Evolutionary conservation across 108 stramenopile species (phyloP).

Genomic region (Nannochloropsis oceanica): DNA sequence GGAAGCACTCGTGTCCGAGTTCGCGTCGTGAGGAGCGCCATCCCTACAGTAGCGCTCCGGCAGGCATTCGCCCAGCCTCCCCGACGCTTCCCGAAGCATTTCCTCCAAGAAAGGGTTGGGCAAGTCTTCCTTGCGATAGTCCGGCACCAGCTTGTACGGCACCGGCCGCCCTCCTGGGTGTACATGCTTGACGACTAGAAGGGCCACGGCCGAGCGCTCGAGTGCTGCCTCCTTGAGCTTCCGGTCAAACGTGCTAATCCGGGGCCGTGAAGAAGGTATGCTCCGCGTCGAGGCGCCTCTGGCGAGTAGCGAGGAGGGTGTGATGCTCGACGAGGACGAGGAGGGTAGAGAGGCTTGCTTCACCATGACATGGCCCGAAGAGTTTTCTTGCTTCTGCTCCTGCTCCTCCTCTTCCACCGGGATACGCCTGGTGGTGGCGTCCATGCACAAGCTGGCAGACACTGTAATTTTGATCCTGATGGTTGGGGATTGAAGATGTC

Average conservation of each 20-base stretch:
- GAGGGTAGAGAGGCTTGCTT: too few species aligned
- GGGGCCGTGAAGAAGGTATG: background rate
- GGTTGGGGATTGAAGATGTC: too few species aligned
- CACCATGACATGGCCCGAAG: too few species aligned
- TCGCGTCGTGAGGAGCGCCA: background rate
- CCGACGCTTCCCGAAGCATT: background rate
- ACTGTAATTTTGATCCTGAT: too few species aligned
- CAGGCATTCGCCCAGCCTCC: background rate
- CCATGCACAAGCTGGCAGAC: too few species aligned
- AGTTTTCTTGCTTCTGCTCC: too few species aligned
- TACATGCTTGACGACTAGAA: background rate
- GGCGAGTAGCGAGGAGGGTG: too few species aligned
- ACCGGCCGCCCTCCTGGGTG: background rate
- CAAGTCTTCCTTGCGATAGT: background rate
- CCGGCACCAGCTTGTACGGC: background rate
- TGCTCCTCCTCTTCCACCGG: too few species aligned
- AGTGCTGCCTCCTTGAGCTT: background rate
- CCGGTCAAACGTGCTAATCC: background rate
- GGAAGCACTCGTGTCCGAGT: background rate
- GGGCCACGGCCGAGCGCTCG: background rate
- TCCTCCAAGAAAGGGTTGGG: background rate
- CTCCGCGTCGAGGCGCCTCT: too few species aligned
- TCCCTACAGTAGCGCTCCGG: background rate
- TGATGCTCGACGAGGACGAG: too few species aligned
- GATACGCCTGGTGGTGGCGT: too few species aligned